These are phyloP conservation scores for Leccinellum rugosiceps DNA, from an alignment of 768 basidiomycete genomes.

Conservation along the genomic window DNA sequence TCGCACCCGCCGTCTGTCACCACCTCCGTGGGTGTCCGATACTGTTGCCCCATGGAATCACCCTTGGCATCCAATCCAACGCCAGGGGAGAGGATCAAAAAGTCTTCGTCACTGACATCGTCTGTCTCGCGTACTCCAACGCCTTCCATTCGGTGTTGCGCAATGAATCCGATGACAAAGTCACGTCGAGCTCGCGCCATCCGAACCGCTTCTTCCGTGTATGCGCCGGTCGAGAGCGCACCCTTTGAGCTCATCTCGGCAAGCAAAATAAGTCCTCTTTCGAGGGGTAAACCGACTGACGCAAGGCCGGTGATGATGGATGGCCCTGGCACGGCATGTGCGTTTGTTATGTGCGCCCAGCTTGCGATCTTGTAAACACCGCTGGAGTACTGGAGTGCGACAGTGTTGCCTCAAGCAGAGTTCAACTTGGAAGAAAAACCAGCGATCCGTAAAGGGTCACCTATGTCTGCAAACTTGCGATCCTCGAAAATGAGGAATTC, in stretches of 20 bases:
- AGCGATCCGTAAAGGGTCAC: constrained; percentile 39
- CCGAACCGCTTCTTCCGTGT: constrained; percentile 79
- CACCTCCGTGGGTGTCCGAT: constrained; percentile 85
- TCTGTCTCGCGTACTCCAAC: constrained; percentile 39
- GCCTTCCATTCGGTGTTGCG: constrained; percentile 79
- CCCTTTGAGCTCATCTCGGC: constrained; percentile 97
- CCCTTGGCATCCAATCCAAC: constrained; percentile 78
- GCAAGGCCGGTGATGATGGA: constrained; percentile 89
- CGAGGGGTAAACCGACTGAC: constrained; percentile 76
- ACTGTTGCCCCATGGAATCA: constrained; percentile 93
- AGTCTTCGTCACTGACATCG: constrained; percentile 60
- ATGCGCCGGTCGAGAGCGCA: constrained; percentile 75
- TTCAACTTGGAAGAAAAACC: background rate
- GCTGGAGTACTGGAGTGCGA: constrained; percentile 88
- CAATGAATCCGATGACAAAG: constrained; percentile 97
- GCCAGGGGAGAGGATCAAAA: constrained; percentile 88
- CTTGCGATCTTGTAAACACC: constrained; percentile 91
- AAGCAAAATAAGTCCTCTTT: constrained; percentile 84
- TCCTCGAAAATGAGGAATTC: constrained; percentile 98
- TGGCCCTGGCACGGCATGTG: constrained; percentile 94
- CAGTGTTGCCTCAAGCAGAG: constrained; percentile 81
- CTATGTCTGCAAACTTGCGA: constrained; percentile 98
- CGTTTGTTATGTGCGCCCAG: constrained; percentile 98
- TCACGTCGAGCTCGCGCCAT: constrained; percentile 81
- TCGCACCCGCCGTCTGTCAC: constrained; percentile 82